phyloP scores from a whole-genome alignment of 441 rosid genomes.

The Biscutella laevigata region DNA sequence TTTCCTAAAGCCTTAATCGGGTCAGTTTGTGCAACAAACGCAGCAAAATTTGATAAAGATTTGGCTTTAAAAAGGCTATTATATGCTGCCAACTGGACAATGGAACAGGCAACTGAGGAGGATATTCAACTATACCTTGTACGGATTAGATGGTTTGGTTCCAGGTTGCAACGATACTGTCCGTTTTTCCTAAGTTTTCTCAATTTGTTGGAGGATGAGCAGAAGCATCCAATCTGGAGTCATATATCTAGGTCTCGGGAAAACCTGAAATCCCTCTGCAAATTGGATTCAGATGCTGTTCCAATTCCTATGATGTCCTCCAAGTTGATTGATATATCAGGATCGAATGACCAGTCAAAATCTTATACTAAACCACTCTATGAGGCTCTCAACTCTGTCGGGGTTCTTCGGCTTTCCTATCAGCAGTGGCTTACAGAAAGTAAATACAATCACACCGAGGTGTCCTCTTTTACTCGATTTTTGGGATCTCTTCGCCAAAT shows the following conservation, averaged over 20 bases:
- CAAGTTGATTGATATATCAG: constrained; percentile 44
- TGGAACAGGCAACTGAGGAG: constrained; percentile 74
- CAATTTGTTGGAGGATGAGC: constrained; percentile 40
- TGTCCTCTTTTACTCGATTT: constrained; percentile 36
- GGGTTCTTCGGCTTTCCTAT: constrained; percentile 56
- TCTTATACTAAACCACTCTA: constrained; percentile 27
- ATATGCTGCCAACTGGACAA: constrained; percentile 68
- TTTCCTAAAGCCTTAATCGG: constrained; percentile 40
- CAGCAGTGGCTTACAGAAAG: constrained; percentile 72
- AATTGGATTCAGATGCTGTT: constrained; percentile 33
- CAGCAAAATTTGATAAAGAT: constrained; percentile 24
- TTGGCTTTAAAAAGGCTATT: constrained; percentile 43
- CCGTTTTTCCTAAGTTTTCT: constrained; percentile 39
- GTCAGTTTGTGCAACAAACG: constrained; percentile 18
- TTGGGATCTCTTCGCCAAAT: constrained; percentile 48
- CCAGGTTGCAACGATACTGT: constrained; percentile 38
- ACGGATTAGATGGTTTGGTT: constrained; percentile 64
- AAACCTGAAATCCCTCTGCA: constrained; percentile 38
- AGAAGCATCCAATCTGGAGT: constrained; percentile 75
- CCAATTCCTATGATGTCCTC: constrained; percentile 57
- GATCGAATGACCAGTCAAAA: constrained; percentile 29
- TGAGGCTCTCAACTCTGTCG: constrained; percentile 53
- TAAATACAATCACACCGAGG: constrained; percentile 28
- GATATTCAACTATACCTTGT: constrained; percentile 62
- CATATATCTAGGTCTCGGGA: constrained; percentile 33